Base-by-base conservation (phyloP, 2,329 filamentous ascomycete genomes). In the Fusarium beomiforme region DNA sequence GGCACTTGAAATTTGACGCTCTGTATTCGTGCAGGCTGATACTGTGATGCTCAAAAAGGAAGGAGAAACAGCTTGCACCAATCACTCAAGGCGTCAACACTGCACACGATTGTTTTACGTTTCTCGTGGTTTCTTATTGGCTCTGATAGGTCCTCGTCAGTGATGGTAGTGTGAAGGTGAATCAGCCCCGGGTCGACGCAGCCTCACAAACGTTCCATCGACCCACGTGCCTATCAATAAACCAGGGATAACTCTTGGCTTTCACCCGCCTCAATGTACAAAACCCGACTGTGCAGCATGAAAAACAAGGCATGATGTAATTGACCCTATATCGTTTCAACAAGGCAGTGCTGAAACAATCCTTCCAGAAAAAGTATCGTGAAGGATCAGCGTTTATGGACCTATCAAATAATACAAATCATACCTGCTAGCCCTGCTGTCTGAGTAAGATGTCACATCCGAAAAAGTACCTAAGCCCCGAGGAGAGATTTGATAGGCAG, bases 171-270 rank as follows among this genome's bases (percentile, higher is more conserved):
- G 19, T 33, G 4, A 9, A 9, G 14, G 23, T 5, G 21, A 21
- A 23, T 17, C 12, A 37, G 24, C 21, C 17, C 29, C 1, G 16
- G 5, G 8, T n/a, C 34, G 4, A 42, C 17, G 4, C 17, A 53
- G 34, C 51, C 59, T 36, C 46, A 44, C 14, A 39, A 23, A 31
- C 34, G 46, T 13, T 23, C 14, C 11, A 11, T 41, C 29, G 49
- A 56, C 67, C 55, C 61, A 70, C 67, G 67, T 70, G 67, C 54
- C 14, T 44, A 11, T 23, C 23, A 17, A 43, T 34, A 54, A 24
- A 36, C 6, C 11, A 29, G 26, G 16, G 69, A 72, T 70, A 69
- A 42, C 10, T 44, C 70, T 62, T 57, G 55, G 51, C 62, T 42
- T 54, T 21, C 49, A 23, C 42, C 58, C n/a, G 17, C 37, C 44